Evolutionary conservation across 495 filamentous ascomycete genomes (phyloP).

Genomic region (Daldinia loculata): DNA sequence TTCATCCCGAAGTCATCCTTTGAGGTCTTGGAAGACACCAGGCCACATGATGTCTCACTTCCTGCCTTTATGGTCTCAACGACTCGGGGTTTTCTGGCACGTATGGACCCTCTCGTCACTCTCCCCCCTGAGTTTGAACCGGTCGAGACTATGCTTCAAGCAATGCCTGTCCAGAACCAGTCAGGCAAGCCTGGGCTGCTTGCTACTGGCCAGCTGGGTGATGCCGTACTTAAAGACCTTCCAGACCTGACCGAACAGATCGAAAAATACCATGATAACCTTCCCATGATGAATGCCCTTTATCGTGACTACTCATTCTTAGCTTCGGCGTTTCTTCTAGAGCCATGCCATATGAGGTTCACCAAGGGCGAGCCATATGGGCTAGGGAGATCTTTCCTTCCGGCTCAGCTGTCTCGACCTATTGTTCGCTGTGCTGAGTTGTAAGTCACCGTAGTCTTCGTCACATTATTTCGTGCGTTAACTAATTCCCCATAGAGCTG

Average conservation of each 20-base stretch:
- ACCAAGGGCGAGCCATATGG: slow-evolving; percentile 75
- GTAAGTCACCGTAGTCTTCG: slow-evolving; percentile 58
- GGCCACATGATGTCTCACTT: slow-evolving; percentile 57
- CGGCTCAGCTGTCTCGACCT: slow-evolving; percentile 73
- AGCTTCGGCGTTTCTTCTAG: slow-evolving; percentile 87
- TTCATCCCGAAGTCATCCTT: slow-evolving; percentile 46
- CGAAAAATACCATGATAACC: slow-evolving; percentile 72
- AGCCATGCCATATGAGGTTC: slow-evolving; percentile 86
- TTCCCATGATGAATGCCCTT: slow-evolving; percentile 79
- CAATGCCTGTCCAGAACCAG: slow-evolving; percentile 75
- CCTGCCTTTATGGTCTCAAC: slow-evolving; percentile 91
- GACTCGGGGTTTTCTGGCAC: slow-evolving; percentile 79
- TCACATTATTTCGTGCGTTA: slow-evolving; percentile 6
- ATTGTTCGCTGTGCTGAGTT: slow-evolving; percentile 80
- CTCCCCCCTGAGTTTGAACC: slow-evolving; percentile 75
- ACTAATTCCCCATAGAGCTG: slow-evolving; percentile 53
- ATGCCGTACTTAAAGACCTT: slow-evolving; percentile 68
- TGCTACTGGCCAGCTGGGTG: slow-evolving; percentile 73
- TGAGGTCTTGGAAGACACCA: slow-evolving; percentile 52
- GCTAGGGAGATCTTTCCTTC: slow-evolving; percentile 74
- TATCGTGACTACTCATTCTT: slow-evolving; percentile 93
- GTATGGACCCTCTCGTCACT: slow-evolving; percentile 65
- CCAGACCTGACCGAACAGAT: slow-evolving; percentile 77
- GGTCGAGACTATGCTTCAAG: slow-evolving; percentile 72
- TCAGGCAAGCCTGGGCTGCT: slow-evolving; percentile 79